phyloP scores from a whole-genome alignment of 1,284 basidiomycete species.

The Trametes versicolor region DNA sequence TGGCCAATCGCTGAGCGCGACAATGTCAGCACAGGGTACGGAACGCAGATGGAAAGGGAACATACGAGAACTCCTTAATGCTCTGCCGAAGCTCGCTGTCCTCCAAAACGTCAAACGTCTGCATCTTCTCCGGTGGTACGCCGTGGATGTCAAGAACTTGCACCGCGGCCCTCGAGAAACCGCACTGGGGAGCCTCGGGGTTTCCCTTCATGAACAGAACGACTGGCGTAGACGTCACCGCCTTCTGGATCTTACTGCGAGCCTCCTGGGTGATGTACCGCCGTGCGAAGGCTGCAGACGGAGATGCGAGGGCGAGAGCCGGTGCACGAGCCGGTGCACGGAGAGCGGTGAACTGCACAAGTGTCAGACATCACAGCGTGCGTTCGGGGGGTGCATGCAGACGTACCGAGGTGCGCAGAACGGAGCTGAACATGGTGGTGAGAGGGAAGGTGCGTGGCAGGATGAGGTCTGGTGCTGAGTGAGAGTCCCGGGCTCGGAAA shows the following conservation, averaged over 20 bases:
- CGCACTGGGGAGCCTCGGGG: slow-evolving; percentile 76
- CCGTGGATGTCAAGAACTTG: slow-evolving; percentile 93
- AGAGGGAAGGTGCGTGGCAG: slow-evolving; percentile 31
- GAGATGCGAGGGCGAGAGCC: slow-evolving; percentile 32
- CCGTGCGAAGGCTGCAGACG: slow-evolving; percentile 41
- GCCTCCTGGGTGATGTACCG: slow-evolving; percentile 58
- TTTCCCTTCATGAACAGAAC: slow-evolving; percentile 97
- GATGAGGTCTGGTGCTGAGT: slow-evolving; percentile 26
- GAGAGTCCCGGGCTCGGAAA: slow-evolving; percentile 27
- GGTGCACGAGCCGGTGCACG: slow-evolving; percentile 35
- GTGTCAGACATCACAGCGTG: neutral
- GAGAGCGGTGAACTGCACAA: slow-evolving; percentile 30
- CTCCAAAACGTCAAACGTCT: slow-evolving; percentile 91
- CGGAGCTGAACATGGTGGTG: slow-evolving; percentile 54
- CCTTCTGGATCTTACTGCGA: slow-evolving; percentile 60
- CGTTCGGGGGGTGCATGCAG: neutral
- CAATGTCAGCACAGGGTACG: slow-evolving; percentile 39
- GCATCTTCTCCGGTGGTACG: slow-evolving; percentile 82
- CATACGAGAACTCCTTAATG: slow-evolving; percentile 97
- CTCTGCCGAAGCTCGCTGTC: slow-evolving; percentile 85
- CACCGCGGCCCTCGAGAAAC: slow-evolving; percentile 94
- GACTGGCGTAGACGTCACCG: slow-evolving; percentile 76
- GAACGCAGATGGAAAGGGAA: slow-evolving; percentile 41
- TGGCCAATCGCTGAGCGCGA: slow-evolving; percentile 86
- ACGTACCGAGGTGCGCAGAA: slow-evolving; percentile 56